Base-by-base conservation (phyloP, 768 basidiomycete genomes). In the Lepiota brunneoincarnata region DNA sequence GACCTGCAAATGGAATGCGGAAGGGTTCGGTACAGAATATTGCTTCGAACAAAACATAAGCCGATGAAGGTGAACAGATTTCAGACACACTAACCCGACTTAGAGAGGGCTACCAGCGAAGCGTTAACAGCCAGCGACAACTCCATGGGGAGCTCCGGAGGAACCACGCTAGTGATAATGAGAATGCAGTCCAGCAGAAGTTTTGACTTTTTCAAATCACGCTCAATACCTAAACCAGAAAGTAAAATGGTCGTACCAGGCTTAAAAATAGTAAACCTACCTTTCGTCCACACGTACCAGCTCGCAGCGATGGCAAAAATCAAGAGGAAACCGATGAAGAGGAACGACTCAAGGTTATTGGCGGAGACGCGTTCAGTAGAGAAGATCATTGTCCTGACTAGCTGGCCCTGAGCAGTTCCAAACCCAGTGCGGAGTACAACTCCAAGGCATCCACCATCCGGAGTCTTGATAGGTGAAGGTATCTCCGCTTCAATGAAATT, bases 11-110 rank as follows among this genome's bases (percentile, higher is more conserved):
- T 0, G 97, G 95, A 57, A 98, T 99, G 18, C 97, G 84, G 83
- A 99, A 98, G 1, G 97, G 97, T 64, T 99, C 97, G 15, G 97
- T 99, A 67, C 97, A 98, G 74, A 95, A 99, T 55, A 98, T 99
- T 6, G 96, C 96, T 97, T 58, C 14, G 55, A 49, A n/a, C 6
- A 34, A 57, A 28, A 31, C 35, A 56, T 35, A 2, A 20, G n/a
- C 11, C 7, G 26, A 10, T 36, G 11, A n/a, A 17, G 39, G 7
- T 14, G 1, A 48, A 21, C 15, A 15, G 0, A 37, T 43, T 7
- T 34, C 2, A 49, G 20, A 23, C 9, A 10, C n/a, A 75, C 88
- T 15, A 59, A 95, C 94, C 88, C 66, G 77, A 93, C 70, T 97
- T 99, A 40, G 91, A 93, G 38, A 98, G 70, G 0, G 97, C 94